Base-by-base conservation (phyloP, 2,329 filamentous ascomycete species). In the Cordyceps cicadae region DNA sequence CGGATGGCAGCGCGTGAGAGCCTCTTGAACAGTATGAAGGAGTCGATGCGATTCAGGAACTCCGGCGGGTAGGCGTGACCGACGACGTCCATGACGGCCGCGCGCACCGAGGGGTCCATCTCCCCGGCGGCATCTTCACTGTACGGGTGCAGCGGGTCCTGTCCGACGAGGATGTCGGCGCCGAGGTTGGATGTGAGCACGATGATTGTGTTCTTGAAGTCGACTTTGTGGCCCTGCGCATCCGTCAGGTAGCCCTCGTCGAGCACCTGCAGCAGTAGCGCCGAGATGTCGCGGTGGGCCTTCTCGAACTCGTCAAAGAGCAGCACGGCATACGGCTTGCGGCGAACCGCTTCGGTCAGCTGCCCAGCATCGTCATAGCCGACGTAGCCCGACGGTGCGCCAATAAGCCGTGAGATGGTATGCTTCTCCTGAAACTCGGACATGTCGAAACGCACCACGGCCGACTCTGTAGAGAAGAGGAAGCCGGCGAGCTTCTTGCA, bases 301-400 rank as follows among this genome's bases (percentile, higher is more conserved):
- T 99, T 97, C 71, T 99, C 94, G 67, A 97, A 97, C 71, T 97
- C 94, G 71, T 99, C 94, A 67, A 99, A 96, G 1, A 99, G 81
- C 0, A 99, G 81, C 0, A 99, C 91, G 0, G 93, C 92, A 67
- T 97, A 97, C 0, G 94, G 94, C 73, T 97, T 97, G 62, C 94
- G 84, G 61, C 94, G 85, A 3, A 99, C 92, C 5, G 93, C 92
- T 75, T 99, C 94, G 0, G 94, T 97, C 12, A 99, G 81, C 74
- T 97, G 94, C 0, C 94, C 94, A 4, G 93, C 92, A 70, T 97
- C 94, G 52, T 99, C 94, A 70, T 97, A 97, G 11, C 94, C 94
- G 29, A 97, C 89, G 70, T 97, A 97, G 24, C 93, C 93, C 6
- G 94, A 93, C 0, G 94, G 94, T 3, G 89, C 89, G 50, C 94